These are phyloP conservation scores for Colletotrichum higginsianum DNA, from an alignment of 2,329 filamentous ascomycete species.

Conservation along the genomic window DNA sequence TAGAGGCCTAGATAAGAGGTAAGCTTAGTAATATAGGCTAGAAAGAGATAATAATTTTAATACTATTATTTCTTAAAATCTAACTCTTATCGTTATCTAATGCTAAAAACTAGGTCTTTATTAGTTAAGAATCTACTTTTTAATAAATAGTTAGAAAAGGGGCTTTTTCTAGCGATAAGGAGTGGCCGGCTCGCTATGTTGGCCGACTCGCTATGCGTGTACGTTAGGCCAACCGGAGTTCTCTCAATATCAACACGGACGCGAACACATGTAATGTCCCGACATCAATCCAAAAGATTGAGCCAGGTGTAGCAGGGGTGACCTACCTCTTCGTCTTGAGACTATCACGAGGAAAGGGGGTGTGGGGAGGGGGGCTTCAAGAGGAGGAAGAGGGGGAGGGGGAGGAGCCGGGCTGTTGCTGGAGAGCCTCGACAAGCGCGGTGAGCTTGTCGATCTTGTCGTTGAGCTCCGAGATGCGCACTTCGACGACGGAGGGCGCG, in stretches of 20 bases:
- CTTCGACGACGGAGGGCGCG: constrained; percentile 61
- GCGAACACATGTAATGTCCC: neutral
- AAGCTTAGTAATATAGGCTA: too few species aligned
- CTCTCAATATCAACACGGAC: neutral
- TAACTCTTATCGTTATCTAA: too few species aligned
- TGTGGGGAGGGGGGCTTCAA: neutral
- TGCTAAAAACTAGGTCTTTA: too few species aligned
- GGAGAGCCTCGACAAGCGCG: constrained; percentile 65
- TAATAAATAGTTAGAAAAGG: too few species aligned
- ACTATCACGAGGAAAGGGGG: too few species aligned
- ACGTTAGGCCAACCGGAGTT: neutral
- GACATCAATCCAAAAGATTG: neutral
- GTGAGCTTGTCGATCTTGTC: constrained; percentile 73
- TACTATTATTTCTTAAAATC: too few species aligned
- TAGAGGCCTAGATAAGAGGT: too few species aligned
- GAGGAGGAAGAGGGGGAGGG: constrained; percentile 8
- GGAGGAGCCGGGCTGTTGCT: constrained; percentile 48
- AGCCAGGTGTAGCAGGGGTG: neutral
- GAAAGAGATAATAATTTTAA: too few species aligned
- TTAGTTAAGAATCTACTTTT: too few species aligned
- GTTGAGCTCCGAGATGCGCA: constrained; percentile 68
- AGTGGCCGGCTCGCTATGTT: too few species aligned
- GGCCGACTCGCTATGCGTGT: too few species aligned
- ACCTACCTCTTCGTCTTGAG: neutral
- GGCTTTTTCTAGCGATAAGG: too few species aligned